Evolutionary conservation across 2,329 filamentous ascomycete genomes (phyloP).

Genomic region (Mycosphaerella sp.): DNA sequence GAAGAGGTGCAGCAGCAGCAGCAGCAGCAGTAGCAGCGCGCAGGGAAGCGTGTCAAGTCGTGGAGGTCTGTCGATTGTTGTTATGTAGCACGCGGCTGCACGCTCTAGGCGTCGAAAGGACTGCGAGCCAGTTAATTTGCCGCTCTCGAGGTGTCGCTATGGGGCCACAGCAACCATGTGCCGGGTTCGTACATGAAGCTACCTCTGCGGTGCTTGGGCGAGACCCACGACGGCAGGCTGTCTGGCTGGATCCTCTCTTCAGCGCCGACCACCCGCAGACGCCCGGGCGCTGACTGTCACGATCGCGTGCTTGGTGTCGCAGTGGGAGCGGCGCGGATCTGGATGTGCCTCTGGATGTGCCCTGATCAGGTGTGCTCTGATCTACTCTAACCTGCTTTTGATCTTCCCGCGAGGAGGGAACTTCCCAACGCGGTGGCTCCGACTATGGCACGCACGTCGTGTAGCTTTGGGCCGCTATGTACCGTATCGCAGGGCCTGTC

Average conservation of each 20-base stretch:
- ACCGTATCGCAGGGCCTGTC: neutral
- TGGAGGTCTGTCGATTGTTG: conserved; percentile 6
- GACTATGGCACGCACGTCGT: neutral
- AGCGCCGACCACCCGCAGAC: neutral
- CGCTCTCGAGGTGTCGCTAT: neutral
- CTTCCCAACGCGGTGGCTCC: neutral
- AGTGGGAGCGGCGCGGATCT: neutral
- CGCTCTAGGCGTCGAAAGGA: conserved; percentile 5
- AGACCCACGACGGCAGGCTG: neutral
- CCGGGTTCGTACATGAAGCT: conserved; percentile 15
- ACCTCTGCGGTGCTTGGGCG: neutral
- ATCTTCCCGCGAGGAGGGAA: neutral
- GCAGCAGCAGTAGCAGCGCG: neutral
- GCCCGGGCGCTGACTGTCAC: neutral
- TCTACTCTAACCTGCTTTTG: too few relatives aligned
- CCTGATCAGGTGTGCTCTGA: too few relatives aligned
- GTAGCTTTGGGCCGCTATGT: conserved; percentile 1
- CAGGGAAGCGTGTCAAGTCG: neutral
- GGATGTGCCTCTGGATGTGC: too few relatives aligned
- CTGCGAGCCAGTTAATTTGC: conserved; percentile 12
- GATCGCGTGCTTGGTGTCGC: conserved; percentile 2
- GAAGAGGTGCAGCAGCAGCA: neutral
- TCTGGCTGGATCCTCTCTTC: neutral
- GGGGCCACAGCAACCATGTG: conserved; percentile 12
- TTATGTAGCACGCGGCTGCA: conserved; percentile 11